These are phyloP conservation scores for Sarcomyxa edulis DNA, from an alignment of 768 basidiomycete species.

Conservation along the genomic window DNA sequence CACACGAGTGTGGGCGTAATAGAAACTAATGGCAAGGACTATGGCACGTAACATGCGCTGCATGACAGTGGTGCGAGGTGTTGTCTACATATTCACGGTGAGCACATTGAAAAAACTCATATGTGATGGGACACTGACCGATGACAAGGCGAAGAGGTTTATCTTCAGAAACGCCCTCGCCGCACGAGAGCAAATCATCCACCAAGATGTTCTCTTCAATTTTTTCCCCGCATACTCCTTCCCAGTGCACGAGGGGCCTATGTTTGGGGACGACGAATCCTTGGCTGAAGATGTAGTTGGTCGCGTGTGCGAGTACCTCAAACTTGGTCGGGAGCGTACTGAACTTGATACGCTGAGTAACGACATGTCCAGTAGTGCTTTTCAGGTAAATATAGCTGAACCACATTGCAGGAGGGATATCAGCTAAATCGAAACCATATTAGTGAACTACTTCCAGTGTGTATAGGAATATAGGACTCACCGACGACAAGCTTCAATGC, in stretches of 20 bases:
- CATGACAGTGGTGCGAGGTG: too few species aligned
- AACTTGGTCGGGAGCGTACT: constrained; percentile 22
- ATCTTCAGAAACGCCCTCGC: constrained; percentile 28
- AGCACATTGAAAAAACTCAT: background rate
- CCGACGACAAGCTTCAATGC: constrained; percentile 43
- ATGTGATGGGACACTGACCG: constrained; percentile 16
- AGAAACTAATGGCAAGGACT: too few species aligned
- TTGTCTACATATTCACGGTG: too few species aligned
- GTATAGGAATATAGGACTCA: constrained; percentile 16
- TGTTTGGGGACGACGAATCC: constrained; percentile 30
- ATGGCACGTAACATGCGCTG: too few species aligned
- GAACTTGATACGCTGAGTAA: constrained; percentile 40
- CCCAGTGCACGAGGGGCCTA: constrained; percentile 36
- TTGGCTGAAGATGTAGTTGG: constrained; percentile 39
- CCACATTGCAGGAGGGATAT: constrained; percentile 34
- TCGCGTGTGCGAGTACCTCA: constrained; percentile 38
- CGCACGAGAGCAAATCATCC: constrained; percentile 20
- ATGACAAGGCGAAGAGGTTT: constrained; percentile 30
- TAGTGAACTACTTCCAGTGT: background rate
- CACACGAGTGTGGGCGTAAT: too few species aligned
- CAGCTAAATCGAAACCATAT: constrained; percentile 23
- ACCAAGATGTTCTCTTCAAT: constrained; percentile 21
- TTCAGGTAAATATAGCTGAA: constrained; percentile 37
- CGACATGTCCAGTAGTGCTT: constrained; percentile 21
- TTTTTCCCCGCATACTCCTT: constrained; percentile 27